Conservation (phyloP, 495 filamentous ascomycete species). For the Podospora pseudocomata region DNA sequence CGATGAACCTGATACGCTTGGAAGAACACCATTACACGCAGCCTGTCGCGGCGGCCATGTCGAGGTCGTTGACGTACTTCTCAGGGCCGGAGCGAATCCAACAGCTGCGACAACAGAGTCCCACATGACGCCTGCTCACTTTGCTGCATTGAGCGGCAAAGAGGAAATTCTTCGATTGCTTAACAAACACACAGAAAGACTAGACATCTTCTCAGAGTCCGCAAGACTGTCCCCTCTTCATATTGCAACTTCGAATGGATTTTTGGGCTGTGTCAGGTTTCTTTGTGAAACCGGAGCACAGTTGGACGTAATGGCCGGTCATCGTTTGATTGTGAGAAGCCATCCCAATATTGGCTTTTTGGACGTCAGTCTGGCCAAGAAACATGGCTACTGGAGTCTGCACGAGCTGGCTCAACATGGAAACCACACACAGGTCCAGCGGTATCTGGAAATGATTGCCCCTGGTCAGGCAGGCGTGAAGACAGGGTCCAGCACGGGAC, state of each 20-base stretch:
- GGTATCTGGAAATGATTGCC: too few relatives aligned
- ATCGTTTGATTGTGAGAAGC: neutral
- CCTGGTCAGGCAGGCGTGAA: too few relatives aligned
- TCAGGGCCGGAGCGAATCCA: neutral
- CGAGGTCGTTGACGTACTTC: neutral
- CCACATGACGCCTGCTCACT: neutral
- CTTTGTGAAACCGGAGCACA: neutral
- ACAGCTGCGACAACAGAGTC: neutral
- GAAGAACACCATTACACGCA: neutral
- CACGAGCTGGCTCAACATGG: too few relatives aligned
- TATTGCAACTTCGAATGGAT: neutral
- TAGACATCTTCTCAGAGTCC: neutral
- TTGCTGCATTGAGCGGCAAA: neutral
- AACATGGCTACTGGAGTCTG: too few relatives aligned
- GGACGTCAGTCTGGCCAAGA: too few relatives aligned
- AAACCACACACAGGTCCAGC: too few relatives aligned
- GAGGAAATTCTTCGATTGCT: neutral
- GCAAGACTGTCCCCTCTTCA: neutral
- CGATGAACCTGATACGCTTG: neutral
- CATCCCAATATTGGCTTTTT: too few relatives aligned
- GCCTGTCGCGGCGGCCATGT: conserved; percentile 2
- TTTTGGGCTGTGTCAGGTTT: neutral
- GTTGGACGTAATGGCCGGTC: neutral
- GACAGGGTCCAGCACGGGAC: too few relatives aligned
- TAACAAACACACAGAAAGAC: neutral